These are phyloP conservation scores for Fusarium continuum DNA, from an alignment of 2,329 filamentous ascomycete species.

Conservation along the genomic window DNA sequence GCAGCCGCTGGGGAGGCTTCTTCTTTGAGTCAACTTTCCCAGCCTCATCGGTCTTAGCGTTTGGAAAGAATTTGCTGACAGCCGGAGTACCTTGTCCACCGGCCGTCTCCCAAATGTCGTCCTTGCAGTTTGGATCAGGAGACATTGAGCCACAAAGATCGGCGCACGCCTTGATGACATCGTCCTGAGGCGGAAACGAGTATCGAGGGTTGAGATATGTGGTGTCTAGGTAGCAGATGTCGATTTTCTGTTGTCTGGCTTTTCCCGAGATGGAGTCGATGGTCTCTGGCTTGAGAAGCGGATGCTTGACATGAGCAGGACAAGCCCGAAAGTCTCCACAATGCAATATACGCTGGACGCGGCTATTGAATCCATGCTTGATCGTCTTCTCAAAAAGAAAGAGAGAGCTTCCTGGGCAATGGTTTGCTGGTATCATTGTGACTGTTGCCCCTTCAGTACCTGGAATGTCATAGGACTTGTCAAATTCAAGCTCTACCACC, in stretches of 20 bases:
- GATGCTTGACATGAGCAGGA: constrained; percentile 82
- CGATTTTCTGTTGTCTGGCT: constrained; percentile 82
- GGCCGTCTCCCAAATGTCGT: constrained; percentile 58
- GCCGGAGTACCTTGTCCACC: constrained; percentile 53
- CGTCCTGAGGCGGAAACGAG: constrained; percentile 87
- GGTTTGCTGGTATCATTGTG: constrained; percentile 96
- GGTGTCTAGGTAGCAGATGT: constrained; percentile 96
- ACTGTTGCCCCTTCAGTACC: constrained; percentile 84
- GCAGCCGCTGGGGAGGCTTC: constrained; percentile 65
- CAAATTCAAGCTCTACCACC: constrained; percentile 86
- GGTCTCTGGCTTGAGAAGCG: constrained; percentile 79
- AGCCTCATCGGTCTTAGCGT: constrained; percentile 45
- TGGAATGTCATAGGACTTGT: constrained; percentile 79
- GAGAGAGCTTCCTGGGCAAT: constrained; percentile 93
- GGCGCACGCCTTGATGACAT: constrained; percentile 87
- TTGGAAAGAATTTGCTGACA: constrained; percentile 64
- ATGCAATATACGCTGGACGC: constrained; percentile 83
- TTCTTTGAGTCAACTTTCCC: constrained; percentile 44
- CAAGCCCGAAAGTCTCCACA: constrained; percentile 97
- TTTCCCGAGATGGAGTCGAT: constrained; percentile 76
- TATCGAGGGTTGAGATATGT: constrained; percentile 97
- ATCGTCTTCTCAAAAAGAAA: constrained; percentile 89
- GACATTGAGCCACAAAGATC: constrained; percentile 85
- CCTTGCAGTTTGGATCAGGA: constrained; percentile 64
- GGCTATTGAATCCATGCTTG: constrained; percentile 66